These are phyloP conservation scores for Austroboletus novae-zelandiae DNA, from an alignment of 1,284 basidiomycete genomes.

Conservation along the genomic window DNA sequence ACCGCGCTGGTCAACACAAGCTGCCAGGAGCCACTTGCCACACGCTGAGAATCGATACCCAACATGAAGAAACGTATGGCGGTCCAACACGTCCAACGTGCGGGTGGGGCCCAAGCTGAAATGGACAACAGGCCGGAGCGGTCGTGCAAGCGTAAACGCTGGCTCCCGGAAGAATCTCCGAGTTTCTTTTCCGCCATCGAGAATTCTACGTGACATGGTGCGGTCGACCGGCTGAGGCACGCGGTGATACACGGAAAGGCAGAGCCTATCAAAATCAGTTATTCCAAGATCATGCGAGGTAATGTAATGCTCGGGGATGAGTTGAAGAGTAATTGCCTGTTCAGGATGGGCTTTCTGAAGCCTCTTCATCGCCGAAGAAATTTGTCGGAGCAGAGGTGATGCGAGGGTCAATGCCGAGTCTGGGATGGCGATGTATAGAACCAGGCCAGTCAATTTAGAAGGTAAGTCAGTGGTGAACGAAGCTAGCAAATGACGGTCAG, in stretches of 20 bases:
- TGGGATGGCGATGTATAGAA: slow-evolving; percentile 70
- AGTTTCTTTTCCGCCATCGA: slow-evolving; percentile 39
- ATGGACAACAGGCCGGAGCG: slow-evolving; percentile 42
- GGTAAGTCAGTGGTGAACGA: slow-evolving; percentile 50
- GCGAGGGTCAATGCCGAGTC: slow-evolving; percentile 53
- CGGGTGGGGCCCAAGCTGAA: slow-evolving; percentile 45
- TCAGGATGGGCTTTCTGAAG: slow-evolving; percentile 45
- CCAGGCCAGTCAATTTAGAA: slow-evolving; percentile 39
- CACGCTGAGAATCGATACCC: slow-evolving; percentile 65
- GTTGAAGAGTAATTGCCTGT: slow-evolving; percentile 56
- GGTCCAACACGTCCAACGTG: slow-evolving; percentile 66
- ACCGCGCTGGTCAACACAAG: slow-evolving; percentile 74
- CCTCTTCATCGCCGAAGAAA: slow-evolving; percentile 59
- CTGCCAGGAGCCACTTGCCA: slow-evolving; percentile 71
- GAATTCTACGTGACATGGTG: slow-evolving; percentile 51
- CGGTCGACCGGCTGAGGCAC: slow-evolving; percentile 60
- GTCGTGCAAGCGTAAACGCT: slow-evolving; percentile 59
- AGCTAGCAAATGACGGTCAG: slow-evolving; percentile 33
- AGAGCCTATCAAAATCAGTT: slow-evolving; percentile 39
- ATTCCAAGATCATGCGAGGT: slow-evolving; percentile 28
- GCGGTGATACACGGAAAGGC: slow-evolving; percentile 67
- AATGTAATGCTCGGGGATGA: slow-evolving; percentile 64
- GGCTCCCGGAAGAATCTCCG: slow-evolving; percentile 60
- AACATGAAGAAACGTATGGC: slow-evolving; percentile 71
- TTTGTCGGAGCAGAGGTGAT: slow-evolving; percentile 61